Evolutionary conservation across 2,329 filamentous ascomycete species (phyloP).

Genomic region (Arthrobotrys pseudoclavata): DNA sequence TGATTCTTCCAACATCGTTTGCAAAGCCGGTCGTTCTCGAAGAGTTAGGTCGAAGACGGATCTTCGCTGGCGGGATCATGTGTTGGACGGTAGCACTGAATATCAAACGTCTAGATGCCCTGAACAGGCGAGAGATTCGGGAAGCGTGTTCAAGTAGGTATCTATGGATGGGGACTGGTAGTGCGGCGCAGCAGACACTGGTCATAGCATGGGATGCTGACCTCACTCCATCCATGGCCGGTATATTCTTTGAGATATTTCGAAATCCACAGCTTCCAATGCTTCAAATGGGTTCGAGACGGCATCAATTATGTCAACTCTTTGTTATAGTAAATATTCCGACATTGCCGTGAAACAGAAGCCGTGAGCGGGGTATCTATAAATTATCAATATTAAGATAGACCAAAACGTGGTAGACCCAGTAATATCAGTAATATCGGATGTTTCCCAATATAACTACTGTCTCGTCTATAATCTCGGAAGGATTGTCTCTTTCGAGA

Average conservation of each 20-base stretch:
- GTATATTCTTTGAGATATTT: constrained; percentile 2
- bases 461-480: constrained; percentile 38
- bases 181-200: constrained; percentile 8
- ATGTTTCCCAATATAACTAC: constrained; percentile 24
- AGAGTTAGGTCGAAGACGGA: constrained; percentile 27
- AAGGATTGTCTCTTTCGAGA: constrained; percentile 44
- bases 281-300: constrained; percentile 3
- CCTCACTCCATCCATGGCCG: not conserved
- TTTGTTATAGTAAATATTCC: constrained; percentile 22
- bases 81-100: constrained; percentile 7
- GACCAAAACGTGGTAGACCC: constrained; percentile 27
- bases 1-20: constrained; percentile 35
- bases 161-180: not conserved
- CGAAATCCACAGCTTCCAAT: not conserved
- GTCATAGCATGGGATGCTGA: not conserved
- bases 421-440: constrained; percentile 18
- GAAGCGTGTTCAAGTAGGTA: constrained; percentile 7
- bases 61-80: constrained; percentile 27
- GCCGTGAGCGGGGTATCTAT: constrained; percentile 35
- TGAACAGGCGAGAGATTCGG: constrained; percentile 41
- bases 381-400: constrained; percentile 36
- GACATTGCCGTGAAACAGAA: constrained; percentile 31
- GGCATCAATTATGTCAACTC: constrained; percentile 7
- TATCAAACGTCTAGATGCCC: constrained; percentile 42
- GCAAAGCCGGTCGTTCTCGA: constrained; percentile 23